Evolutionary conservation across 768 basidiomycete species (phyloP).

Genomic region (Neoboletus brunneissimus): DNA sequence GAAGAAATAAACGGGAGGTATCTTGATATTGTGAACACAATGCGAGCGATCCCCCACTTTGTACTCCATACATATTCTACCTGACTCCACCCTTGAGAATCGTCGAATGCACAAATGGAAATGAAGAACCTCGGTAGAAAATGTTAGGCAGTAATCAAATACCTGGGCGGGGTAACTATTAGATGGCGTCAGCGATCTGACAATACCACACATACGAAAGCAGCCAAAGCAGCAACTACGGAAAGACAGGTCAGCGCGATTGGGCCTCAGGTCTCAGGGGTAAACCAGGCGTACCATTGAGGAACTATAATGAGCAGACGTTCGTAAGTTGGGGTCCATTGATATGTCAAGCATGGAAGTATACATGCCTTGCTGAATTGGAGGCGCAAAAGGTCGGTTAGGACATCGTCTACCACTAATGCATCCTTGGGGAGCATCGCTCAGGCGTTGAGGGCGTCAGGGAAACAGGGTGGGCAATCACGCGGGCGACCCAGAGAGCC

Average conservation of each 20-base stretch:
- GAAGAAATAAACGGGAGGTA: not conserved
- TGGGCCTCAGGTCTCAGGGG: too few relatives aligned
- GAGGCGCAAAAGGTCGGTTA: slow-evolving; percentile 15
- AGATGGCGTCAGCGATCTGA: not conserved
- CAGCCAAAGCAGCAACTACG: not conserved
- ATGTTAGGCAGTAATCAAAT: not conserved
- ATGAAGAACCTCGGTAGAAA: not conserved
- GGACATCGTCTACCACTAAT: not conserved
- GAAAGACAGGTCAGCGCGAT: not conserved
- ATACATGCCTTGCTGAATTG: slow-evolving; percentile 22
- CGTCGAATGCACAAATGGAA: not conserved
- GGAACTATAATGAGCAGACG: slow-evolving; percentile 2
- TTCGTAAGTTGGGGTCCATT: not conserved
- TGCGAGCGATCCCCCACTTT: not conserved
- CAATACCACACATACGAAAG: not conserved
- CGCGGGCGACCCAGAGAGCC: too few relatives aligned
- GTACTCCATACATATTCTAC: not conserved
- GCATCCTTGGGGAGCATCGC: slow-evolving; percentile 8
- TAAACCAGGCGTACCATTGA: slow-evolving; percentile 12
- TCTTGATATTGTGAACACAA: not conserved
- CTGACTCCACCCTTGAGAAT: not conserved
- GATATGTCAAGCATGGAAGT: not conserved
- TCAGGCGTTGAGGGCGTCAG: not conserved
- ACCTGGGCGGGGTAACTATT: not conserved
- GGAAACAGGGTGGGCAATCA: too few relatives aligned